Base-by-base conservation (phyloP, 2,329 filamentous ascomycete genomes). In the Claviceps maximensis region DNA sequence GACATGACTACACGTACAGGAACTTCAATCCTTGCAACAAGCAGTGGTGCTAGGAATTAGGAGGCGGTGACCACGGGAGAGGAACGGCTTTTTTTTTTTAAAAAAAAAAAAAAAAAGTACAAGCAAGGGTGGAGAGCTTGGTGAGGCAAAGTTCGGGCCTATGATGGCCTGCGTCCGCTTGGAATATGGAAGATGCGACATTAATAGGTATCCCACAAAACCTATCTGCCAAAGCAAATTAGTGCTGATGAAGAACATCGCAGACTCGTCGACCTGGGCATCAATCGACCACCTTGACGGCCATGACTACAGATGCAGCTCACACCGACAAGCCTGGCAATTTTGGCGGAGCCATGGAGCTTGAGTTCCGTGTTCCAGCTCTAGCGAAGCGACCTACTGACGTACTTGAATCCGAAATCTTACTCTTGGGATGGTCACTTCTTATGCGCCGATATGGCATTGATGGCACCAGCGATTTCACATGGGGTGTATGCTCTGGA, bases 381-480 rank as follows among this genome's bases (percentile, higher is more conserved):
- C 49, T 45, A 17, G n/a, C 29, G n/a, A 25, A 50, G 15, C 38
- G 25, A 25, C 19, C 25, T 21, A 7, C n/a, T 23, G 27, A 45
- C 49, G 36, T 15, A 25, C 38, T 15, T 4, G 49, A 33, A 45
- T 44, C 40, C 17, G 49, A 50, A 23, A 50, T 45, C 27, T 33
- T 50, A 40, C 49, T 50, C 27, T 50, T 50, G 40, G 40, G 25
- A 31, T 50, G 49, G 49, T 50, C 49, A 21, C 49, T 50, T 23
- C 27, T 50, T 8, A 25, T 50, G 40, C 49, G 38, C 10, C 49
- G 49, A 21, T 50, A 44, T 17, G n/a, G 40, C 19, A 25, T 45
- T 8, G 40, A 50, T 21, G 49, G 40, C 7, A 45, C 15, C 10
- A 23, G 49, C 40, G 38, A 45, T n/a, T 50, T 50, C 38, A 33